A percentile compares a stretch with the other conserved stretches of the same genome.
Conservation (phyloP, 75 land plant species). For the Isoetes taiwanensis region DNA sequence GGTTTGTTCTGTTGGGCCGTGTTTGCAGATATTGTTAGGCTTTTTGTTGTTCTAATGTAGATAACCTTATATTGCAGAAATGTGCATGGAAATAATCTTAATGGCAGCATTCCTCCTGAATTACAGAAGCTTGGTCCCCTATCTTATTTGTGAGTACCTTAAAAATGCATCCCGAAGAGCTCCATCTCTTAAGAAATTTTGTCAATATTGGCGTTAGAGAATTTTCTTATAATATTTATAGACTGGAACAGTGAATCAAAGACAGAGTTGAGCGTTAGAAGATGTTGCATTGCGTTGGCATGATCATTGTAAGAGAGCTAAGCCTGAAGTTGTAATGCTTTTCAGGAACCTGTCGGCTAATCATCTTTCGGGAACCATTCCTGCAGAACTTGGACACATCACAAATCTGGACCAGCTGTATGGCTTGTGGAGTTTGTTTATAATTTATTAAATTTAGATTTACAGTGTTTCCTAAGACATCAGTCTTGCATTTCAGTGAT, state of each 20-base stretch:
- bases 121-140: slow-evolving; percentile 70
- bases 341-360: slow-evolving; percentile 78
- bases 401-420: slow-evolving; percentile 82
- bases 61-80: slow-evolving; percentile 22
- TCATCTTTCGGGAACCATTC: slow-evolving; percentile 49
- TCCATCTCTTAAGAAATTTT: no score
- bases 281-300: no score
- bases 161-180: no score
- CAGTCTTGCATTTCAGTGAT: no score
- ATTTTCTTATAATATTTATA: no score
- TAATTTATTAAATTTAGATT: not conserved
- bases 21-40: not conserved
- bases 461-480: not conserved
- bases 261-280: no score
- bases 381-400: slow-evolving; percentile 71
- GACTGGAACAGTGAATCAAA: no score
- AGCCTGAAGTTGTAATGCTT: no score
- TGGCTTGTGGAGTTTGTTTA: slow-evolving; percentile 9
- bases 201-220: no score
- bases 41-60: not conserved
- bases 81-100: slow-evolving; percentile 56
- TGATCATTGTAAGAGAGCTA: no score
- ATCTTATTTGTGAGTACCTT: slow-evolving; percentile 85
- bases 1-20: not conserved
- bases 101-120: slow-evolving; percentile 64